These are phyloP conservation scores for Chamaecyparis obtusa DNA, from an alignment of 75 land plant species.

Conservation along the genomic window DNA sequence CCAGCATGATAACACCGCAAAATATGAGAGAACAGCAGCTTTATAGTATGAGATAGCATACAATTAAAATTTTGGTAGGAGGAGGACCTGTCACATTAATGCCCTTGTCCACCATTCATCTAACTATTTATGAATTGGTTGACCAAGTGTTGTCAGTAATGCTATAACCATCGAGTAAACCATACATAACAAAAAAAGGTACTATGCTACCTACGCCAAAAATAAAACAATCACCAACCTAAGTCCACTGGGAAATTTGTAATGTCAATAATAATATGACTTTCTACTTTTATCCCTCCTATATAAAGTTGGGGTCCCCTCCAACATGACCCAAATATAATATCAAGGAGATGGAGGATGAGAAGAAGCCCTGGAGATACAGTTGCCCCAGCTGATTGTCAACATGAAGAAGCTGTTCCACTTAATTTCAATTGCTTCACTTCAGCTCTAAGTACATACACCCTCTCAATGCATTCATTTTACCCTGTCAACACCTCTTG, in stretches of 20 bases:
- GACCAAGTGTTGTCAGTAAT: background rate
- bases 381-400: background rate
- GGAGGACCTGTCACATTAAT: background rate
- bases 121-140: too few species aligned
- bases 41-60: background rate
- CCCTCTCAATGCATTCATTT: background rate
- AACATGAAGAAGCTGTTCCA: background rate
- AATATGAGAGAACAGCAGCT: too few species aligned
- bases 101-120: background rate
- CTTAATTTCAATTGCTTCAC: background rate
- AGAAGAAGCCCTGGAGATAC: background rate
- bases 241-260: background rate
- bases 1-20: too few species aligned
- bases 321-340: background rate
- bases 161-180: background rate
- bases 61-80: too few species aligned
- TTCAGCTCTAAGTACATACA: background rate
- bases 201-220: background rate
- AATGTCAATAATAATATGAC: too few species aligned
- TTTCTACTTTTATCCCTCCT: background rate
- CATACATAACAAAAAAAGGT: background rate
- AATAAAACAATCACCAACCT: background rate
- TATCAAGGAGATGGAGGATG: background rate
- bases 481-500: background rate
- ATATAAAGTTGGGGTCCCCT: background rate